phyloP scores from a whole-genome alignment of 169 alveolate genomes.

The Plasmodium gonderi region DNA sequence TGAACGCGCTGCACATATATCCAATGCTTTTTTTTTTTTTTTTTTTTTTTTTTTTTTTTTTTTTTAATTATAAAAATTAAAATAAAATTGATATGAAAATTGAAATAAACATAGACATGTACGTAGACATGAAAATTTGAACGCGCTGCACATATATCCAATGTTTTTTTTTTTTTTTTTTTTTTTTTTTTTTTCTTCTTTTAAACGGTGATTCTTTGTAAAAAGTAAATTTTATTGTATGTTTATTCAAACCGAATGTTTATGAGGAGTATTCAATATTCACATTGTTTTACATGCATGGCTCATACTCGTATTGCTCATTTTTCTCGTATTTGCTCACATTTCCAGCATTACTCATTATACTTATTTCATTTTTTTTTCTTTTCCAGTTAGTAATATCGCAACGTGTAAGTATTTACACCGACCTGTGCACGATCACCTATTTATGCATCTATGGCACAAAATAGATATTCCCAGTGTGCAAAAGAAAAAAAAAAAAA shows the following conservation, averaged over 20 bases:
- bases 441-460: conserved; percentile 7
- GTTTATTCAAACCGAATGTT: neutral
- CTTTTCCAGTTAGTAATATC: neutral
- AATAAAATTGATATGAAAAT: neutral
- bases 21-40: neutral
- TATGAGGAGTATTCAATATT: neutral
- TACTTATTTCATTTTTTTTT: neutral
- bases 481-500: no score
- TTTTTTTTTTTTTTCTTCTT: neutral
- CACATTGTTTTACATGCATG: neutral
- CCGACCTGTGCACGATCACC: no score
- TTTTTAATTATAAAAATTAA: neutral
- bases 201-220: neutral
- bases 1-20: neutral
- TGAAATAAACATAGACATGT: neutral
- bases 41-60: neutral
- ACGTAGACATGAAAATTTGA: no score
- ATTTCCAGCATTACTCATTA: no score
- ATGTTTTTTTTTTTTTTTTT: neutral
- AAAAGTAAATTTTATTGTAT: neutral
- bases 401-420: neutral
- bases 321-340: no score
- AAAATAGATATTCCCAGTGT: neutral
- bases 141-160: neutral
- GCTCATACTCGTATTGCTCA: no score